Percentiles rank a stretch among this genome's conserved stretches.
Evolutionary conservation across 768 basidiomycete species (phyloP).

Genomic region (Tricholoma saponaceum): DNA sequence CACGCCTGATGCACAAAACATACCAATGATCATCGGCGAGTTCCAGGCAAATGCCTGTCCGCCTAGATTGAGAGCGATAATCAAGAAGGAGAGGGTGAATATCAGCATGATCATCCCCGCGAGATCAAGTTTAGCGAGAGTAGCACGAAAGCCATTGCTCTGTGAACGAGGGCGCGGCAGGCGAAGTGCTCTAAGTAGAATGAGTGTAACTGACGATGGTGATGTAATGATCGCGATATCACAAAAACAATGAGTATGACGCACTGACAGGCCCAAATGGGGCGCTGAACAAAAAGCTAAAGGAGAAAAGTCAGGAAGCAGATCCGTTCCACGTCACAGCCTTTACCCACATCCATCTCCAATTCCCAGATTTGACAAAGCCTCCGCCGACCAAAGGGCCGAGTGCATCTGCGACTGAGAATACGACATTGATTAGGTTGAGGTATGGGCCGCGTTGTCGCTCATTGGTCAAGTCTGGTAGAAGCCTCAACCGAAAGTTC

Average conservation of each 20-base stretch:
- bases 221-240: neutral
- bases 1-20: constrained; percentile 18
- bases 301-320: neutral
- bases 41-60: constrained; percentile 22
- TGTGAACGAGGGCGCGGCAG: constrained; percentile 12
- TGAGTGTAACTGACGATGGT: constrained; percentile 15
- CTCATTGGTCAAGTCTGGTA: constrained; percentile 21
- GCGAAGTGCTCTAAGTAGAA: constrained; percentile 15
- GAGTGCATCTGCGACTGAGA: constrained; percentile 21
- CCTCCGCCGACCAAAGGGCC: constrained; percentile 23
- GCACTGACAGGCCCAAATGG: constrained; percentile 22
- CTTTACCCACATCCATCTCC: constrained; percentile 23
- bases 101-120: constrained; percentile 21
- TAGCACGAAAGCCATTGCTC: constrained; percentile 6
- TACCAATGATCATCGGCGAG: constrained; percentile 20
- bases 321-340: neutral
- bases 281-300: constrained; percentile 21
- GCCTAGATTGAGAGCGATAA: constrained; percentile 22
- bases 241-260: neutral
- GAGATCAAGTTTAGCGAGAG: constrained; percentile 11
- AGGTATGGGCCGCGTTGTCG: constrained; percentile 23
- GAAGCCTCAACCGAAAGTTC: neutral
- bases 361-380: constrained; percentile 21
- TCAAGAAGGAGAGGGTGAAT: constrained; percentile 17
- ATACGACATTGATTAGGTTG: constrained; percentile 22